Evolutionary conservation across 2,329 filamentous ascomycete genomes (phyloP), one percentile per base, ranked within the genome.

Genomic region (Colletotrichum musicola): DNA sequence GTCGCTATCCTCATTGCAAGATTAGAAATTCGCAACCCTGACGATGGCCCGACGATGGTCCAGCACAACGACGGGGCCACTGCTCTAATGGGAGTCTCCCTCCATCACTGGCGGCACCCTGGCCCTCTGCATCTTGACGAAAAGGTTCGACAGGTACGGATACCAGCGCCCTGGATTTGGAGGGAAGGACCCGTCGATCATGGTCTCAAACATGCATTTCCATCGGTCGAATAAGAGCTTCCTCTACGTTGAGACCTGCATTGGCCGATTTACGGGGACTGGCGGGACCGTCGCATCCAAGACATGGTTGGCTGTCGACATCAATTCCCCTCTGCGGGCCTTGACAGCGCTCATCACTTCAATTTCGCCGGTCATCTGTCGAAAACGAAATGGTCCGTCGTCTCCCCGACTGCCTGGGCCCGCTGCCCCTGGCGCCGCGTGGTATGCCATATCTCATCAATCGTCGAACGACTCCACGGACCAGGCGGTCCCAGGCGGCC

Each of bases 171-270:
- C 63, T 64, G 73, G 73, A 69, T 57, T 58, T 59, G 73, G 73
- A 69, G 67, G 72, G 69, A 51, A 72, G 70, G 71, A 69, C 71
- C 70, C 56, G 72, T 62, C 71, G 71, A 74, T 73, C 72, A 64
- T 35, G 27, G 72, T 68, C 64, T 61, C 62, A 71, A 57, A 57
- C 65, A 56, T 64, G 66, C 69, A 51, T 65, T 51, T 49, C 13
- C 61, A 51, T 67, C 58, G 53, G 62, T 64, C 63, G 63, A 62
- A 59, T 58, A 62, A 71, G 35, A 65, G 42, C 46, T 68, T 22
- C 46, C 51, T 6, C 35, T 30, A 22, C 44, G 40, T 20, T 51
- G 58, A 70, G 57, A 70, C 69, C 58, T 71, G 66, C 69, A 69
- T 64, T 64, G 68, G 64, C 51, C 38, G 50, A 54, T 57, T 67